A percentile compares a stretch with the other conserved stretches of the same genome.
These are phyloP conservation scores for Coniochaeta prunicola DNA, from an alignment of 2,329 filamentous ascomycete genomes.

Conservation along the genomic window DNA sequence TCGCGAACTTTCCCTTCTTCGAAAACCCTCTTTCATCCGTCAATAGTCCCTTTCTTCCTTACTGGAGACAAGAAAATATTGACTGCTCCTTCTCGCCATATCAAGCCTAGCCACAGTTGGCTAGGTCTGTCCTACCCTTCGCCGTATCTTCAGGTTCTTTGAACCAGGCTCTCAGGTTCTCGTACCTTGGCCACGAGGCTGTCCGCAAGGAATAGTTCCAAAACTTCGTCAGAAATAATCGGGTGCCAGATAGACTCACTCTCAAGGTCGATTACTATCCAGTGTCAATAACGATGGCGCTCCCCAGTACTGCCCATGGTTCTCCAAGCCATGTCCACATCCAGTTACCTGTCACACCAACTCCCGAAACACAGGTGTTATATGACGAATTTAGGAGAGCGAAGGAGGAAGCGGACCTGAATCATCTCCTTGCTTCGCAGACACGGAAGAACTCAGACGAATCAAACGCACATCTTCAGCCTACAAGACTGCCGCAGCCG, in stretches of 20 bases:
- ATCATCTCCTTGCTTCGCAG: not conserved
- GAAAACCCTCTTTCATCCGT: not conserved
- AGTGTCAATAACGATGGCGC: too few species aligned
- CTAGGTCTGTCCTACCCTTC: not conserved
- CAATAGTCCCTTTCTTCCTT: not conserved
- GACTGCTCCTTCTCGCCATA: not conserved
- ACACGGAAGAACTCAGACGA: not conserved
- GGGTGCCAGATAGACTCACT: too few species aligned
- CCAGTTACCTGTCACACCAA: conserved; percentile 2
- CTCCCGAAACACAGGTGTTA: conserved; percentile 9
- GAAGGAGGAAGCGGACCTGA: conserved; percentile 7
- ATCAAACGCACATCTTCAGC: conserved; percentile 2
- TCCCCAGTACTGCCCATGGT: too few species aligned
- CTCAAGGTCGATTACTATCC: too few species aligned
- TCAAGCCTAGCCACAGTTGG: not conserved
- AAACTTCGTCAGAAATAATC: too few species aligned
- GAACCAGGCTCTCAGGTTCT: not conserved
- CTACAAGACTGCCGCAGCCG: conserved; percentile 5
- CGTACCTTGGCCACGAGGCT: not conserved
- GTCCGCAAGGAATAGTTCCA: too few species aligned
- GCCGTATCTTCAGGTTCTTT: not conserved
- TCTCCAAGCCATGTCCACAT: too few species aligned
- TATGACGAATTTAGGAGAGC: conserved; percentile 12
- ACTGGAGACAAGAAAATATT: not conserved
- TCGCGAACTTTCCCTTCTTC: too few species aligned